Conservation (phyloP, 305 asterid species). For the Petunia hybrid region DNA sequence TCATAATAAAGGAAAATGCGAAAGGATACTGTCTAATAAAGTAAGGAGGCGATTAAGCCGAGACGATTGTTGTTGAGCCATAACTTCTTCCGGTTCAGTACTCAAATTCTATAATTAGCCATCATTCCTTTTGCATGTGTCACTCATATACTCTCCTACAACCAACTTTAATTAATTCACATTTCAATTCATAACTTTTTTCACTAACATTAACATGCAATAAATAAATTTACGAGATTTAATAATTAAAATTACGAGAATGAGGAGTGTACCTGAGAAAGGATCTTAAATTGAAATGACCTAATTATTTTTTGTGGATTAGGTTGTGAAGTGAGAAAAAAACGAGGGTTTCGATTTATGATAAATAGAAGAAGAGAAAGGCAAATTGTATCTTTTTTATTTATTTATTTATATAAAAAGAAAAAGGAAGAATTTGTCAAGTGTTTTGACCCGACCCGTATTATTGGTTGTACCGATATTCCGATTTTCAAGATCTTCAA, state of each 20-base stretch:
- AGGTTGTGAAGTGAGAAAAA: constrained; percentile 42
- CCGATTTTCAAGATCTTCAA: background rate
- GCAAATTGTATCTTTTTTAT: constrained; percentile 23
- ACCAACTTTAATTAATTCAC: background rate
- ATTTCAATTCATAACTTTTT: background rate
- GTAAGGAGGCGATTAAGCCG: constrained; percentile 93
- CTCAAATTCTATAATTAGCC: constrained; percentile 4
- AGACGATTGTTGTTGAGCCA: constrained; percentile 95
- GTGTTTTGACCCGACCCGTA: background rate
- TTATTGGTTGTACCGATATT: background rate
- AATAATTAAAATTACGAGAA: constrained; percentile 21
- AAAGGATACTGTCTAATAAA: constrained; percentile 95
- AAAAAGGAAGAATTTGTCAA: background rate
- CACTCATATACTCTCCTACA: constrained; percentile 19
- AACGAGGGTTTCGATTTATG: constrained; percentile 72
- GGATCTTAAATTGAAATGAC: constrained; percentile 31
- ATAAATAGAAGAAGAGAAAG: constrained; percentile 44
- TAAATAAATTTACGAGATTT: background rate
- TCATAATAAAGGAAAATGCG: background rate
- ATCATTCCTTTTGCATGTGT: constrained; percentile 23
- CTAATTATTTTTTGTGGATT: constrained; percentile 29
- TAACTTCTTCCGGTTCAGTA: constrained; percentile 28
- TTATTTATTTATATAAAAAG: background rate
- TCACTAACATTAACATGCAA: constrained; percentile 20
- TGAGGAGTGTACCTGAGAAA: constrained; percentile 35